phyloP scores from a whole-genome alignment of 139 green algal species.

The Auxenochlorella protothecoides region DNA sequence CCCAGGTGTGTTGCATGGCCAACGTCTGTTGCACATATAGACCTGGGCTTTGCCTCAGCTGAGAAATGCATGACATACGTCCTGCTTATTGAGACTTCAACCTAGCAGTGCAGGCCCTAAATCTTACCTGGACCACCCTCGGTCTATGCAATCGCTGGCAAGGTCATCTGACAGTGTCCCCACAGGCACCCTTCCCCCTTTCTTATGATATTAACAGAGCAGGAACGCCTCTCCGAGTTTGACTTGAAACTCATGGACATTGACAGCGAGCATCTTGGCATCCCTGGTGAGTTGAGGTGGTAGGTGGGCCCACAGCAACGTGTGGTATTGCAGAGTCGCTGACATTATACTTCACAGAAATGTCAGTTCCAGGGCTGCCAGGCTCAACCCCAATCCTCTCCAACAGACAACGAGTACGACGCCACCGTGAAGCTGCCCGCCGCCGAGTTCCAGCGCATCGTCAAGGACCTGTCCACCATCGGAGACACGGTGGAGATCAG shows the following conservation, averaged over 20 bases:
- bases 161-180: too few species aligned
- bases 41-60: too few species aligned
- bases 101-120: too few species aligned
- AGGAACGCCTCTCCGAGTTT: conserved; percentile 92
- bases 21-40: neutral
- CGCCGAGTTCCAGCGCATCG: conserved; percentile 86
- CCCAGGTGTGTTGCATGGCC: conserved; percentile 17
- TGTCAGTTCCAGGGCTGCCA: neutral
- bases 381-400: neutral
- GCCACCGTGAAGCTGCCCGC: conserved; percentile 83
- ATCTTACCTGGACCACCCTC: too few species aligned
- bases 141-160: too few species aligned
- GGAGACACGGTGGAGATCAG: conserved; percentile 87
- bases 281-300: conserved; percentile 35
- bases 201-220: conserved; percentile 4
- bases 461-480: conserved; percentile 75
- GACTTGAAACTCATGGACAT: conserved; percentile 99
- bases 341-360: neutral
- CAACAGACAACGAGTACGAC: conserved; percentile 77
- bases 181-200: too few species aligned
- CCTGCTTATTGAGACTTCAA: too few species aligned
- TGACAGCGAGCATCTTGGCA: conserved; percentile 94
- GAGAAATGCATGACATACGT: too few species aligned
- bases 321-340: too few species aligned
- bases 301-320: neutral